phyloP scores from a whole-genome alignment of 208 protist genomes.

The Wallacemonas sp. region DNA sequence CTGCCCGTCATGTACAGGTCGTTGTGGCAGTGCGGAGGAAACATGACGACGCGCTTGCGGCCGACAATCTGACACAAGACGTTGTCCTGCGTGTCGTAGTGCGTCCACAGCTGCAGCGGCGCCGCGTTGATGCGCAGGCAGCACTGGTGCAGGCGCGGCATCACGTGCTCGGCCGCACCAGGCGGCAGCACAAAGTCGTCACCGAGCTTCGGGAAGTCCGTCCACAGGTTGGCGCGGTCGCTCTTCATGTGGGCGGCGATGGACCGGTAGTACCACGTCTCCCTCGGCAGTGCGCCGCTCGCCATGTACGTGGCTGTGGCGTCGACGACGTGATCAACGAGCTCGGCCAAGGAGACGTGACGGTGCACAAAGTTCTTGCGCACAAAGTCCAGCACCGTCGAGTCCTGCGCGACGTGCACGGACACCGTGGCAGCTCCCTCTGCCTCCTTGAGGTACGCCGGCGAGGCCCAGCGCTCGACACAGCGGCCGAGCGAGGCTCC shows the following conservation, averaged over 20 bases:
- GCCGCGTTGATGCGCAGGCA: conserved; percentile 88
- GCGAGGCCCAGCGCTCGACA: conserved; percentile 47
- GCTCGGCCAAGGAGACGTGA: conserved; percentile 64
- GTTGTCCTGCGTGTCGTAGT: conserved; percentile 95
- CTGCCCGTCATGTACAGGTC: conserved; percentile 92
- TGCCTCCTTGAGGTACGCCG: conserved; percentile 53
- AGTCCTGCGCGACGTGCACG: conserved; percentile 70
- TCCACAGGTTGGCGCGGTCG: conserved; percentile 83
- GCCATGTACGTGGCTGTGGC: conserved; percentile 23
- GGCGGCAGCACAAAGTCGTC: conserved; percentile 76
- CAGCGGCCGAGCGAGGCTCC: conserved; percentile 62
- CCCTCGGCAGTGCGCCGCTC: conserved; percentile 18
- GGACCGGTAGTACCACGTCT: conserved; percentile 88
- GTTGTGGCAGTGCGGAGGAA: conserved; percentile 83
- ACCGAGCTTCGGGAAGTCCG: conserved; percentile 68
- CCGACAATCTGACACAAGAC: conserved; percentile 93
- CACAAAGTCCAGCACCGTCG: conserved; percentile 86
- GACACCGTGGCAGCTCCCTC: conserved; percentile 64
- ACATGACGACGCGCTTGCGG: conserved; percentile 88
- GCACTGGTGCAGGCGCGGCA: conserved; percentile 80
- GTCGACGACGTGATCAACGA: conserved; percentile 67
- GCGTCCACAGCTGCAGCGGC: conserved; percentile 92
- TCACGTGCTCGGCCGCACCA: conserved; percentile 41
- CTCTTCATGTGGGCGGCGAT: conserved; percentile 86
- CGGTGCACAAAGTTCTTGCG: conserved; percentile 90